Evolutionary conservation across 441 rosid genomes (phyloP).

Genomic region (Corymbia calophylla): DNA sequence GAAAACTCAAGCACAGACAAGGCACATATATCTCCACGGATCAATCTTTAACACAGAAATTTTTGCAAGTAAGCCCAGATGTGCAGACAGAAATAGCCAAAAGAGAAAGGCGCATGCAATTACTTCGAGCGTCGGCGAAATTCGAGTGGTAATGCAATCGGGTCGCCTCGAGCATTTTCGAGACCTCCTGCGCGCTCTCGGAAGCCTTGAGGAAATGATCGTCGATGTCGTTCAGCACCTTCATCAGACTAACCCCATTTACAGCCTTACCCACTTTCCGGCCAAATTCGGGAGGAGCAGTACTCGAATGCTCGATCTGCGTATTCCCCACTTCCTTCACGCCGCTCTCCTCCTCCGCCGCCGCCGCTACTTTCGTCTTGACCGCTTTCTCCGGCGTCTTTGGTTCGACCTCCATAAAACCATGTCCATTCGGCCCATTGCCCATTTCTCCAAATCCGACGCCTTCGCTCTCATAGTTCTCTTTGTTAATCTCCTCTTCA

Average conservation of each 20-base stretch:
- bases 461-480: constrained; percentile 10
- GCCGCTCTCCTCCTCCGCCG: not conserved
- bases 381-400: constrained; percentile 42
- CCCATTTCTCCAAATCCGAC: not conserved
- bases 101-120: not conserved
- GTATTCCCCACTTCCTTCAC: constrained; percentile 21
- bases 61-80: not conserved
- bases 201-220: constrained; percentile 57
- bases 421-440: not conserved
- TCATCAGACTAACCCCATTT: constrained; percentile 31
- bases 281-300: constrained; percentile 50
- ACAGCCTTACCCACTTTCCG: constrained; percentile 16
- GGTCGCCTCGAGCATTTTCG: constrained; percentile 62
- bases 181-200: constrained; percentile 55
- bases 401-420: constrained; percentile 28
- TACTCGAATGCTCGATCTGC: constrained; percentile 51
- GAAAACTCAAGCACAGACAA: not conserved
- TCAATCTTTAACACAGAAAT: not conserved
- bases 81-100: not conserved
- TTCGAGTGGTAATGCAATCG: constrained; percentile 70
- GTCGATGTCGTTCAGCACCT: constrained; percentile 44
- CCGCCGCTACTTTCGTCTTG: constrained; percentile 3
- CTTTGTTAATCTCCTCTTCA: constrained; percentile 18
- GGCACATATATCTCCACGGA: not conserved
- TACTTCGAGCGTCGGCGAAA: constrained; percentile 63